A percentile compares a stretch with the other conserved stretches of the same genome.
Evolutionary conservation across 108 stramenopile genomes (phyloP).

Genomic region (Skeletonema marinoi): DNA sequence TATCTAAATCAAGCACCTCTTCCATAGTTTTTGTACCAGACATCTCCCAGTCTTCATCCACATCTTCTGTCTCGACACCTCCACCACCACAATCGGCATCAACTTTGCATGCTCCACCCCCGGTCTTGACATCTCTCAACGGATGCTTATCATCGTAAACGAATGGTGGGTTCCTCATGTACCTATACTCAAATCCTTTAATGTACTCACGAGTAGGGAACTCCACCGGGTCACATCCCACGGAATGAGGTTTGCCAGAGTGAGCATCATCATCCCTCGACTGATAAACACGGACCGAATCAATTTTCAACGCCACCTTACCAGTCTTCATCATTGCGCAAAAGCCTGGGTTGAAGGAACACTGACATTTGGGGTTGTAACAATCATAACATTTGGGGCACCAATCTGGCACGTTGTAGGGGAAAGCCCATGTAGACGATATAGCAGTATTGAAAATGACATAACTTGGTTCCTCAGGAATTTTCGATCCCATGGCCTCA

Average conservation of each 20-base stretch:
- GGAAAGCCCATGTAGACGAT: slow-evolving; percentile 95
- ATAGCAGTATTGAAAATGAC: slow-evolving; percentile 94
- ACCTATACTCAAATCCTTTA: slow-evolving; percentile 81
- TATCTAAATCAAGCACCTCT: slow-evolving; percentile 48
- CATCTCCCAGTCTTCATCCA: slow-evolving; percentile 12
- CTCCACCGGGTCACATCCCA: slow-evolving; percentile 88
- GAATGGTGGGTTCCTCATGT: slow-evolving; percentile 82
- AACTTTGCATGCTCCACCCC: slow-evolving; percentile 76
- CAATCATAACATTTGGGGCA: slow-evolving; percentile 92
- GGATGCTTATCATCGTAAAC: slow-evolving; percentile 74
- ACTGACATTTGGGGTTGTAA: slow-evolving; percentile 83
- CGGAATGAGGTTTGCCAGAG: slow-evolving; percentile 65
- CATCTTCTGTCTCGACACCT: slow-evolving; percentile 36
- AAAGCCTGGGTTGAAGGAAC: slow-evolving; percentile 85
- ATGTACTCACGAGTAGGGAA: slow-evolving; percentile 90
- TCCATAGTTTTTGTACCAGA: slow-evolving; percentile 1
- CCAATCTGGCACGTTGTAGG: slow-evolving; percentile 74
- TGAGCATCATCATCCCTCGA: slow-evolving; percentile 72
- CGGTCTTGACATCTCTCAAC: slow-evolving; percentile 63
- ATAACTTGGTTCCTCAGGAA: slow-evolving; percentile 93
- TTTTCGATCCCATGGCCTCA: slow-evolving; percentile 81
- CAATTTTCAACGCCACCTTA: slow-evolving; percentile 83
- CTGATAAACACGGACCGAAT: slow-evolving; percentile 90
- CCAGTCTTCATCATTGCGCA: slow-evolving; percentile 84
- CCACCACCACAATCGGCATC: slow-evolving; percentile 82